Base-by-base conservation (phyloP, 768 basidiomycete species). In the Collybia mongolica region DNA sequence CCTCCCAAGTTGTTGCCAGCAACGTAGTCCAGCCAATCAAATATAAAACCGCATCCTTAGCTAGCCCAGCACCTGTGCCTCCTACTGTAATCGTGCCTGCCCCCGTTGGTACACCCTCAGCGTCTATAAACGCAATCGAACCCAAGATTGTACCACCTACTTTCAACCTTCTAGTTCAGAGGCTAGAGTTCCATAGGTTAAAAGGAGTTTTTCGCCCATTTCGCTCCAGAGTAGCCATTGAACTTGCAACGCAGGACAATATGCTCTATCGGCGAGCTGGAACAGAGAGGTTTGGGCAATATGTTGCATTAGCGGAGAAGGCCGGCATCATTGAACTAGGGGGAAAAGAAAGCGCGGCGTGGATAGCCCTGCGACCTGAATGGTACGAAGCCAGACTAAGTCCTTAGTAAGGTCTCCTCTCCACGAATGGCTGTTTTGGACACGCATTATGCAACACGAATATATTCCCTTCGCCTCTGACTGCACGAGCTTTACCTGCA, bases 241-340 rank as follows among this genome's bases (percentile, higher is more conserved):
- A 61, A 24, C 53, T 82, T 9, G 53, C 60, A 12, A 56, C 46
- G n/a, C 53, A 58, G 28, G 63, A 59, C 44, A 57, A 53, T 24
- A 37, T 1, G 9, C 60, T 71, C 2, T 80, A 78, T 46, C 56
- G 60, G 57, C 59, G 59, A 28, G 76, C 73, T 8, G 73, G 75
- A 1, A 73, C 71, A 4, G 23, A 66, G 5, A 70, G 59, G 20
- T 77, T 80, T 53, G 62, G 62, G 15, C 68, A 74, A 37, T 82
- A 80, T 53, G 45, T 66, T 11, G 54, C 52, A 7, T 52, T 70
- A 47, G 80, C 80, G 11, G 62, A 65, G 35, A 60, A 70, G 49
- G 62, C 54, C 12, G 70, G 66, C 19, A 63, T 80, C 24, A 55
- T 79, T 46, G 65, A 68, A 37, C 63, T 69, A 12, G 79, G 79